phyloP scores from a whole-genome alignment of 2,329 filamentous ascomycete species.

The Lasiodiplodia sp. region DNA sequence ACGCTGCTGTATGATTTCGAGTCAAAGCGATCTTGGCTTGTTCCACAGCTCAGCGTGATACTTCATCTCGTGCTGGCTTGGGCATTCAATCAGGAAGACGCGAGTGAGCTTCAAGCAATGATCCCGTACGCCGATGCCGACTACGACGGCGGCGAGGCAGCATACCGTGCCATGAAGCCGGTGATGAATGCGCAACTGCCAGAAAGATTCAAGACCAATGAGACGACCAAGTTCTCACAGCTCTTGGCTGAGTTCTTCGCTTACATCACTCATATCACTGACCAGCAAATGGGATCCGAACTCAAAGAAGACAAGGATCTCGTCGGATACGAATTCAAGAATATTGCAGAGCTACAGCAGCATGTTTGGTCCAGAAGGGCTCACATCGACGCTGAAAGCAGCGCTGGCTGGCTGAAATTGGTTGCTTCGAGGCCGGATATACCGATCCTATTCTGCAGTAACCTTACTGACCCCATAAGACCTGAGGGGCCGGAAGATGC shows the following conservation, averaged over 20 bases:
- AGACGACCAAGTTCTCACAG: not conserved
- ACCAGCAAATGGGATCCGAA: not conserved
- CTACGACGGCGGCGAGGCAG: not conserved
- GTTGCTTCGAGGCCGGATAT: not conserved
- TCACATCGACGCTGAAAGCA: not conserved
- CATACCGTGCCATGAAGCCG: not conserved
- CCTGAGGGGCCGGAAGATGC: too few relatives aligned
- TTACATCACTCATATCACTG: not conserved
- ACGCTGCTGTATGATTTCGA: not conserved
- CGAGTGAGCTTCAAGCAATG: not conserved
- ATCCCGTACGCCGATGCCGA: not conserved
- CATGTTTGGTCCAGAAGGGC: not conserved
- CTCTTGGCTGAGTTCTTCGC: not conserved
- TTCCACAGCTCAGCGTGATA: not conserved
- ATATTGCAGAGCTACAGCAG: not conserved
- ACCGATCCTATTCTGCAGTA: not conserved
- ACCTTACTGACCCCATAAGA: not conserved
- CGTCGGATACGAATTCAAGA: not conserved
- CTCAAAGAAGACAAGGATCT: not conserved
- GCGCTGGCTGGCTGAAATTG: not conserved
- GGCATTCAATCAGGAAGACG: not conserved
- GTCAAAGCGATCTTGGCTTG: slow-evolving; percentile 2
- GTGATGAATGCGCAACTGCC: not conserved
- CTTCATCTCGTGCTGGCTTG: not conserved
- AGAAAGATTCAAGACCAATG: not conserved